These are phyloP conservation scores for Phaeosphaeriaceae sp. DNA, from an alignment of 2,329 filamentous ascomycete species.

Conservation along the genomic window DNA sequence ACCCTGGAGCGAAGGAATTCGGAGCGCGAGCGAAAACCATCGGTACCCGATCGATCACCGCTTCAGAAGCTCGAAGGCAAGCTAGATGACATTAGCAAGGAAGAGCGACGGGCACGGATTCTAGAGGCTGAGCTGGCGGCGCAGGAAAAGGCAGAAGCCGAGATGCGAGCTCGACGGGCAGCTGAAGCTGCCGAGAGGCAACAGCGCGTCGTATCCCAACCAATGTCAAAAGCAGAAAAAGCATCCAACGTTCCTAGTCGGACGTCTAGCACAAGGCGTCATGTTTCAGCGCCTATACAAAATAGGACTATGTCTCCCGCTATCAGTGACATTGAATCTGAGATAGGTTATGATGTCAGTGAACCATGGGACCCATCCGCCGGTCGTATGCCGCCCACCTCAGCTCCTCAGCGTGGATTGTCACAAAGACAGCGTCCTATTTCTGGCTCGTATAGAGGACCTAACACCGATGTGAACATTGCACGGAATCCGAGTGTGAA, in stretches of 20 bases:
- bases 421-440: conserved; percentile 31
- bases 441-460: conserved; percentile 15
- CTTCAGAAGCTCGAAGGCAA: conserved; percentile 92
- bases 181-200: conserved; percentile 39
- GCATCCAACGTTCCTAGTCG: conserved; percentile 16
- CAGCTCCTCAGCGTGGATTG: conserved; percentile 20
- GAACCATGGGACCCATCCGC: conserved; percentile 45
- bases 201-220: conserved; percentile 39
- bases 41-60: conserved; percentile 84
- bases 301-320: conserved; percentile 27
- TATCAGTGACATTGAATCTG: conserved; percentile 36
- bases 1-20: conserved; percentile 31
- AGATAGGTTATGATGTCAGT: conserved; percentile 41
- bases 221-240: conserved; percentile 20
- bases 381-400: conserved; percentile 21
- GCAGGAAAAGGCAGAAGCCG: conserved; percentile 64
- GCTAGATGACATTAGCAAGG: conserved; percentile 90
- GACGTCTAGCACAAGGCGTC: conserved; percentile 31
- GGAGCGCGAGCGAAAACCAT: conserved; percentile 50
- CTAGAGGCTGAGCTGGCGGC: conserved; percentile 80
- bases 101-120: conserved; percentile 86
- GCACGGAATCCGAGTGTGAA: conserved; percentile 34
- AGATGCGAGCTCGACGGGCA: conserved; percentile 40
- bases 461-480: conserved; percentile 24
- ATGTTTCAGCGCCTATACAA: conserved; percentile 43